Percentiles rank a stretch among this genome's conserved stretches.
phyloP scores from a whole-genome alignment of 2,329 filamentous ascomycete genomes.

The Fusarium beomiforme region DNA sequence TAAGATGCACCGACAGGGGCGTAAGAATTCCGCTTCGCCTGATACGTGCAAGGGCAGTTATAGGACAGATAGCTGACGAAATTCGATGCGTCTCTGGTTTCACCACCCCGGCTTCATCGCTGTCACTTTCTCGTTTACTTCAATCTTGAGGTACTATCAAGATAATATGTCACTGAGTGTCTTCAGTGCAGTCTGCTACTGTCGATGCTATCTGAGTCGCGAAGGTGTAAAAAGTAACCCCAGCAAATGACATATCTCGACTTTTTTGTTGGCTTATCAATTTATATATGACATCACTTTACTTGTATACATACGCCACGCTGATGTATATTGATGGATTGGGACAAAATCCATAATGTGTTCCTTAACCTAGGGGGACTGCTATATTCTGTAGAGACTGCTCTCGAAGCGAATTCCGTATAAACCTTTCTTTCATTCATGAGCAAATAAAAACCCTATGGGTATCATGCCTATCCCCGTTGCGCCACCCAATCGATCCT shows the following conservation, averaged over 20 bases:
- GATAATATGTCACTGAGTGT: no score
- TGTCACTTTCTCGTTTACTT: no score
- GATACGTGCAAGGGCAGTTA: conserved; percentile 24
- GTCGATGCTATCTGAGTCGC: no score
- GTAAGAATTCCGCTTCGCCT: conserved; percentile 29
- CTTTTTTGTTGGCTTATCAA: neutral
- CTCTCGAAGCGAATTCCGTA: conserved; percentile 18
- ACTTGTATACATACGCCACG: neutral
- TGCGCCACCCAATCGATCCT: conserved; percentile 32
- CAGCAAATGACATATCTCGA: neutral
- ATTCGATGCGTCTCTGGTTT: conserved; percentile 34
- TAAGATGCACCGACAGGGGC: conserved; percentile 26
- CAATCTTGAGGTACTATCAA: no score
- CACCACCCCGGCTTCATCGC: no score
- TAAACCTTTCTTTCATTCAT: conserved; percentile 7
- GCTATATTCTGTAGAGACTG: conserved; percentile 31
- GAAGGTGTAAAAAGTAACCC: neutral
- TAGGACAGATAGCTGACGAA: conserved; percentile 39
- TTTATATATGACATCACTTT: no score
- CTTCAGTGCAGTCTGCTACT: no score
- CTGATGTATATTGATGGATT: neutral
- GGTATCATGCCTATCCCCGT: conserved; percentile 41
- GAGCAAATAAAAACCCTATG: conserved; percentile 40
- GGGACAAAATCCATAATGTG: neutral
- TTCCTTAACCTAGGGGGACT: conserved; percentile 4